A percentile compares a stretch with the other conserved stretches of the same genome.
phyloP scores from a whole-genome alignment of 306 rosid species.

The Astragalus membranaceus region DNA sequence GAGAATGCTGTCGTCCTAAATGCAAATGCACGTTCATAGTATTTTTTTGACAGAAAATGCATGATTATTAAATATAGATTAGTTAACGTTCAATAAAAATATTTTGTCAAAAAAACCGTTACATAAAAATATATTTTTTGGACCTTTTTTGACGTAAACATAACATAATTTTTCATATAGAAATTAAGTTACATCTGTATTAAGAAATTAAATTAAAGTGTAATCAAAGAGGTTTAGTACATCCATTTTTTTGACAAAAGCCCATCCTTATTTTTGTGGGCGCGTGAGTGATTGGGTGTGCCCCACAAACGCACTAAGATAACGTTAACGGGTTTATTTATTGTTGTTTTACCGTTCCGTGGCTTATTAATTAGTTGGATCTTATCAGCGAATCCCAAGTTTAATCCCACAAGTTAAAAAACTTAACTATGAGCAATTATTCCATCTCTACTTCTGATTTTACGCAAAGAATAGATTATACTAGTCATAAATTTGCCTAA shows the following conservation, averaged over 20 bases:
- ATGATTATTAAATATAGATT: background rate
- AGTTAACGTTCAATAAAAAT: no score
- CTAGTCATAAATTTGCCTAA: no score
- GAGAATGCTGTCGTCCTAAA: background rate
- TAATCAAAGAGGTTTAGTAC: no score
- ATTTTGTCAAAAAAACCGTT: no score
- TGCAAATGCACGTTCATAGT: background rate
- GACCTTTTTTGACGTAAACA: no score
- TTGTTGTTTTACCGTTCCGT: background rate
- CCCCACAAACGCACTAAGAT: background rate
- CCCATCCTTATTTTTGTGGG: background rate
- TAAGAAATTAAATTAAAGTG: background rate
- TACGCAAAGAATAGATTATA: background rate
- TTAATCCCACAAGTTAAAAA: background rate
- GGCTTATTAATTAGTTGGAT: background rate
- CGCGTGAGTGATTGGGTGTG: background rate
- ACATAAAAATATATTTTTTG: no score
- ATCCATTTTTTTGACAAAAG: no score
- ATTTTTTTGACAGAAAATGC: background rate
- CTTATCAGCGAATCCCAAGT: background rate
- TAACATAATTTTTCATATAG: background rate
- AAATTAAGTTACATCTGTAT: background rate
- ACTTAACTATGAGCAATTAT: background rate
- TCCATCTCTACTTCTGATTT: background rate
- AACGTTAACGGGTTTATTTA: background rate